phyloP scores from a whole-genome alignment of 2,329 filamentous ascomycete species.

The Alternaria conjuncta region DNA sequence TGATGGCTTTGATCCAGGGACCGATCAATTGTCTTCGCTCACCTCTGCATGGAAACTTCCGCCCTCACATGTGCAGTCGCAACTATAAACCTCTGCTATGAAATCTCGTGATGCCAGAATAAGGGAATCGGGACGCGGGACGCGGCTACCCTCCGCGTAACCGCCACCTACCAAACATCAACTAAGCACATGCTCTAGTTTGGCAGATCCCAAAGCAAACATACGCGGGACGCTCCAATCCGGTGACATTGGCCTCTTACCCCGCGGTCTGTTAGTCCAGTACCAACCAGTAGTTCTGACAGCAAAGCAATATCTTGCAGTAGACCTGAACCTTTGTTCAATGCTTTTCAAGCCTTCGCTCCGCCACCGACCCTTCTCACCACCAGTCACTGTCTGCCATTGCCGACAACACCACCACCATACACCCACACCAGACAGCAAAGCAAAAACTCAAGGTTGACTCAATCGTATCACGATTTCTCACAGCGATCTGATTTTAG shows the following conservation, averaged over 20 bases:
- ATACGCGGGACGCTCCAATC: background rate
- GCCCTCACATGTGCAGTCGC: background rate
- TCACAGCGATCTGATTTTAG: background rate
- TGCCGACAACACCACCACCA: background rate
- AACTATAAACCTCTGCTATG: background rate
- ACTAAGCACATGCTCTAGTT: background rate
- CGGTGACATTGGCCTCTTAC: background rate
- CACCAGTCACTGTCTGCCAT: background rate
- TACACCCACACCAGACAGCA: slow-evolving; percentile 1
- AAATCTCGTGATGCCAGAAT: background rate
- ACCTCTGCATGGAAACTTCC: background rate
- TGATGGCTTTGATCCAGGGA: background rate
- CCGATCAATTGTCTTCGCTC: background rate
- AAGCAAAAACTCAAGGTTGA: slow-evolving; percentile 1
- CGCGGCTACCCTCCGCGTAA: background rate
- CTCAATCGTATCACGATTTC: background rate
- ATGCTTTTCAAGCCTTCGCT: slow-evolving; percentile 3
- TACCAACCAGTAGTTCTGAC: background rate
- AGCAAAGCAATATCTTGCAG: background rate
- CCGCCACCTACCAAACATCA: slow-evolving; percentile 1
- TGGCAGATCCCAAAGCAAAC: background rate
- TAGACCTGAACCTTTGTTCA: background rate
- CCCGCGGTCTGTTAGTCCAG: background rate
- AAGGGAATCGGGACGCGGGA: background rate
- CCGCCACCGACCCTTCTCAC: background rate